Evolutionary conservation across 495 filamentous ascomycete genomes (phyloP).

Genomic region (Aspergillus bridgeri): DNA sequence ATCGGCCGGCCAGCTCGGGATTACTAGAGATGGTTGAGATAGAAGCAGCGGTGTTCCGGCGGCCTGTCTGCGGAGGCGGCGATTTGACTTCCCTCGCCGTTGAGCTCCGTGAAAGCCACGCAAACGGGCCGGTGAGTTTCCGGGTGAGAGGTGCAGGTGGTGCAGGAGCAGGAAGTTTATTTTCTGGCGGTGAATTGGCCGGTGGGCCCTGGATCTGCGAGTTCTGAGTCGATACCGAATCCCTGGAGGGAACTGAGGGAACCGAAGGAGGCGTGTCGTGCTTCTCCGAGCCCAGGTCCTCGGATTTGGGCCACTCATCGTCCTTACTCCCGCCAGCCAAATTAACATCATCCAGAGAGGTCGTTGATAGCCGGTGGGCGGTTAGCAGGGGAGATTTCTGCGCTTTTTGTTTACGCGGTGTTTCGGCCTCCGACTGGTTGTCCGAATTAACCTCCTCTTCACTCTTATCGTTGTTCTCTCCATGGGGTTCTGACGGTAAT

Average conservation of each 20-base stretch:
- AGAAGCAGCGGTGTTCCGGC: constrained; percentile 72
- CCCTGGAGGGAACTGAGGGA: constrained; percentile 49
- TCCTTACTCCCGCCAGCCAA: constrained; percentile 54
- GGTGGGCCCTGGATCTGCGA: constrained; percentile 49
- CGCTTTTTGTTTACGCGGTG: constrained; percentile 30
- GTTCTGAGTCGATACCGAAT: constrained; percentile 39
- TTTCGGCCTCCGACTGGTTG: constrained; percentile 27
- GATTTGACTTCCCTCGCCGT: constrained; percentile 53
- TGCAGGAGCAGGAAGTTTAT: constrained; percentile 38
- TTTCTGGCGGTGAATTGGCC: constrained; percentile 35
- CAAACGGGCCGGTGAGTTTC: constrained; percentile 77
- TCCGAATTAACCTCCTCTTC: constrained; percentile 22
- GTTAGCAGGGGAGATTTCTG: constrained; percentile 55
- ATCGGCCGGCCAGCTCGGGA: constrained; percentile 66
- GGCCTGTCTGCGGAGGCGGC: constrained; percentile 42
- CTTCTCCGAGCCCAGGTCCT: constrained; percentile 23
- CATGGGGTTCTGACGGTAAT: constrained; percentile 32
- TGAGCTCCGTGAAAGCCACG: constrained; percentile 78
- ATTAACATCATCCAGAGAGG: constrained; percentile 68
- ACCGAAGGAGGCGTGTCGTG: constrained; percentile 44
- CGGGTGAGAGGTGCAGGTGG: constrained; percentile 47
- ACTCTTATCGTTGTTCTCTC: constrained; percentile 31
- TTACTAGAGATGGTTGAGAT: constrained; percentile 71
- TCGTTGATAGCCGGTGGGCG: constrained; percentile 60
- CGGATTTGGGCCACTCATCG: constrained; percentile 24